Evolutionary conservation across 2,329 filamentous ascomycete genomes (phyloP).

Genomic region (Orbilia brochopaga): DNA sequence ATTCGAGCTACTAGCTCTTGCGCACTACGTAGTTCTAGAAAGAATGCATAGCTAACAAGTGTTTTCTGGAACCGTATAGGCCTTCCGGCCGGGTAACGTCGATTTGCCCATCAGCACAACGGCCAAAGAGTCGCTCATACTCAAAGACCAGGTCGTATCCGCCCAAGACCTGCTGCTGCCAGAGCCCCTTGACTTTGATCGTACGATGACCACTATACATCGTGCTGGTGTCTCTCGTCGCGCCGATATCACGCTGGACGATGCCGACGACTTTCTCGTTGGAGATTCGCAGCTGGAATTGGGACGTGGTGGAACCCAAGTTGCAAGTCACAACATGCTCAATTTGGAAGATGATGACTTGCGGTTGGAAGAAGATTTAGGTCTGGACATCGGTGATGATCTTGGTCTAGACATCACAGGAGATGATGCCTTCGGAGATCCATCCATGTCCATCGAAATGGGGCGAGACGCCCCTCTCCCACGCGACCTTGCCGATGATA

Average conservation of each 20-base stretch:
- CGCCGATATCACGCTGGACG: slow-evolving; percentile 71
- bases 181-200: slow-evolving; percentile 71
- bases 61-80: slow-evolving; percentile 62
- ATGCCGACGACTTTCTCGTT: slow-evolving; percentile 58
- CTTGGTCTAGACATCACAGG: slow-evolving; percentile 72
- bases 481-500: slow-evolving; percentile 71
- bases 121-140: slow-evolving; percentile 82
- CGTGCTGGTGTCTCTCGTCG: slow-evolving; percentile 60
- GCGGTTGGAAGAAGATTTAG: slow-evolving; percentile 71
- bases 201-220: slow-evolving; percentile 57
- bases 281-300: slow-evolving; percentile 42
- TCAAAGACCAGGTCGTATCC: slow-evolving; percentile 89
- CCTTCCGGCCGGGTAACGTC: slow-evolving; percentile 94
- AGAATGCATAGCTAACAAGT: no score
- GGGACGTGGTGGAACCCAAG: slow-evolving; percentile 43
- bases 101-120: slow-evolving; percentile 85
- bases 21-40: not conserved
- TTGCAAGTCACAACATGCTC: slow-evolving; percentile 35
- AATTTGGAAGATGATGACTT: slow-evolving; percentile 43
- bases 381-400: slow-evolving; percentile 76
- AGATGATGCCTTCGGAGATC: slow-evolving; percentile 61
- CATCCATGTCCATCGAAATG: slow-evolving; percentile 68
- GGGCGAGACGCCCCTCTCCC: slow-evolving; percentile 82
- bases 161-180: slow-evolving; percentile 90
- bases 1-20: no score